Percentiles rank a stretch among this genome's conserved stretches.
These are phyloP conservation scores for Orychophragmus violaceus DNA, from an alignment of 345 rosid species.

Conservation along the genomic window DNA sequence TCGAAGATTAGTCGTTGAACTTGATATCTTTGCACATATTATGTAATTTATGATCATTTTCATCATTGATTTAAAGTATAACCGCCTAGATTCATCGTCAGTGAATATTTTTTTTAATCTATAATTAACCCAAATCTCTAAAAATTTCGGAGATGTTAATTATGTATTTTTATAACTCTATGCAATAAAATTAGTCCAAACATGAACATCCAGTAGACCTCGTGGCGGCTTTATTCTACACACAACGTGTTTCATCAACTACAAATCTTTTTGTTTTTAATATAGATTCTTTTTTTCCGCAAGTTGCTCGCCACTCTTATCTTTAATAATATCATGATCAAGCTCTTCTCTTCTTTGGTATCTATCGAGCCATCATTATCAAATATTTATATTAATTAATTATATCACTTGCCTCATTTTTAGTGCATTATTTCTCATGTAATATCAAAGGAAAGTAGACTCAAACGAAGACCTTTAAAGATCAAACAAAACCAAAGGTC, in stretches of 20 bases:
- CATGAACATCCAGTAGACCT: background rate
- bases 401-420: background rate
- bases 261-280: background rate
- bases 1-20: background rate
- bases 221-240: constrained; percentile 15
- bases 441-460: background rate
- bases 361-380: background rate
- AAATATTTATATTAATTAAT: background rate
- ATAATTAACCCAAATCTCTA: background rate
- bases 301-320: constrained; percentile 4
- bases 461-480: background rate
- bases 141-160: background rate
- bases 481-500: background rate
- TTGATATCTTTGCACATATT: background rate
- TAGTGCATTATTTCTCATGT: background rate
- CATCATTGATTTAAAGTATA: background rate
- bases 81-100: background rate
- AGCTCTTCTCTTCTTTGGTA: background rate
- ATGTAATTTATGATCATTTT: background rate
- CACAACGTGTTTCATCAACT: constrained; percentile 12
- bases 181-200: background rate
- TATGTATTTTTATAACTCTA: background rate
- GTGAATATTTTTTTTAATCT: too few species aligned
- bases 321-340: background rate
- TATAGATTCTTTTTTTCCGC: background rate